phyloP scores from a whole-genome alignment of 306 rosid genomes.

The Lotus japonicus region DNA sequence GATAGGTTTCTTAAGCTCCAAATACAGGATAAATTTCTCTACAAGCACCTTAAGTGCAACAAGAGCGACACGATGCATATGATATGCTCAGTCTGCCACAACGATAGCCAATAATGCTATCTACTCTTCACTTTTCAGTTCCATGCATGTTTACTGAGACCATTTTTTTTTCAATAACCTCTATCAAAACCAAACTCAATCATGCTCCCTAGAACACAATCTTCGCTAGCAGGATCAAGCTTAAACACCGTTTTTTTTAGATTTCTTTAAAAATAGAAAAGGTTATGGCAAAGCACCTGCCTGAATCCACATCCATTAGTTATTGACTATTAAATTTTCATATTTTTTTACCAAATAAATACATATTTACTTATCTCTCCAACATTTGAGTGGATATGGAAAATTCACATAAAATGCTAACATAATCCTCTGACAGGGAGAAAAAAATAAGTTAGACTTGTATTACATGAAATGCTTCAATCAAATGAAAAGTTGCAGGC shows the following conservation, averaged over 20 bases:
- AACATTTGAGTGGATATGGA: neutral
- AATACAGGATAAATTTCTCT: slow-evolving; percentile 1
- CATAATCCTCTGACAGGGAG: neutral
- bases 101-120: neutral
- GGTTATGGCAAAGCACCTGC: neutral
- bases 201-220: neutral
- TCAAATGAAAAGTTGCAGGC: slow-evolving; percentile 1
- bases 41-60: neutral
- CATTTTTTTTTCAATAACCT: neutral
- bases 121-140: neutral
- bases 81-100: slow-evolving; percentile 8
- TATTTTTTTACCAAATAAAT: neutral
- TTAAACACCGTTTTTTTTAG: neutral
- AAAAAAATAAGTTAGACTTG: too few relatives aligned
- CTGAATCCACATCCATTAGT: neutral
- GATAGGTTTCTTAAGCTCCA: neutral
- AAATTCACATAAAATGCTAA: neutral
- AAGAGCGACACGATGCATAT: neutral
- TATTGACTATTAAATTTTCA: neutral
- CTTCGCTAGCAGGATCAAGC: neutral
- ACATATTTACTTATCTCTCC: neutral
- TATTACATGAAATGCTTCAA: neutral
- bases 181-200: slow-evolving; percentile 1
- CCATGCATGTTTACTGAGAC: neutral
- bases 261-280: neutral